Conservation (phyloP, 345 rosid species). For the Populus tremula region DNA sequence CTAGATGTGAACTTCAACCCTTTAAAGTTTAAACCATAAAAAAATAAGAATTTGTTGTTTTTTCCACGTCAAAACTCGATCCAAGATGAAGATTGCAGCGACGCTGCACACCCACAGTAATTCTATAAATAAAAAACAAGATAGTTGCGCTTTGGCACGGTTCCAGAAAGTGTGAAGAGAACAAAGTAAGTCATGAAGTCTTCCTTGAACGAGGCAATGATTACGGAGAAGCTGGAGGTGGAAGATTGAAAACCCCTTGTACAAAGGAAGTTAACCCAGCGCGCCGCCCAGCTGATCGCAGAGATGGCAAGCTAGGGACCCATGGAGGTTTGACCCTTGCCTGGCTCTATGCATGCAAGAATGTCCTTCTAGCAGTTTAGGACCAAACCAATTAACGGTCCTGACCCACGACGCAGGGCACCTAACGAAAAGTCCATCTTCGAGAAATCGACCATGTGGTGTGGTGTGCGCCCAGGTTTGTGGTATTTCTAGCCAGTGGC, state of each 20-base stretch:
- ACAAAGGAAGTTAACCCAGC: not conserved
- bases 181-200: not conserved
- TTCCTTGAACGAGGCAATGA: not conserved
- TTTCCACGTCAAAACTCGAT: too few relatives aligned
- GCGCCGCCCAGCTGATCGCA: not conserved
- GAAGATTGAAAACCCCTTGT: not conserved
- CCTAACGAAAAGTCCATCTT: not conserved
- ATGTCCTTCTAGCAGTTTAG: not conserved
- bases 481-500: too few relatives aligned
- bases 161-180: not conserved
- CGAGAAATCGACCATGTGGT: too few relatives aligned
- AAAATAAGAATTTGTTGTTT: too few relatives aligned
- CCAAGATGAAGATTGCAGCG: too few relatives aligned
- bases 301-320: not conserved
- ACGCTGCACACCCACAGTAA: too few relatives aligned
- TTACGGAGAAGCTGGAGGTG: not conserved
- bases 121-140: too few relatives aligned
- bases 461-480: too few relatives aligned
- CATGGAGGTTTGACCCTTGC: not conserved
- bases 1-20: rapidly evolving
- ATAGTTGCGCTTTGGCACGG: too few relatives aligned
- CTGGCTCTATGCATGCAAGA: not conserved
- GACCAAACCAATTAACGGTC: not conserved
- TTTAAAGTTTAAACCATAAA: too few relatives aligned
- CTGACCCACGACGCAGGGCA: not conserved